These are phyloP conservation scores for Rhodofomes roseus DNA, from an alignment of 1,284 basidiomycete species.

Conservation along the genomic window DNA sequence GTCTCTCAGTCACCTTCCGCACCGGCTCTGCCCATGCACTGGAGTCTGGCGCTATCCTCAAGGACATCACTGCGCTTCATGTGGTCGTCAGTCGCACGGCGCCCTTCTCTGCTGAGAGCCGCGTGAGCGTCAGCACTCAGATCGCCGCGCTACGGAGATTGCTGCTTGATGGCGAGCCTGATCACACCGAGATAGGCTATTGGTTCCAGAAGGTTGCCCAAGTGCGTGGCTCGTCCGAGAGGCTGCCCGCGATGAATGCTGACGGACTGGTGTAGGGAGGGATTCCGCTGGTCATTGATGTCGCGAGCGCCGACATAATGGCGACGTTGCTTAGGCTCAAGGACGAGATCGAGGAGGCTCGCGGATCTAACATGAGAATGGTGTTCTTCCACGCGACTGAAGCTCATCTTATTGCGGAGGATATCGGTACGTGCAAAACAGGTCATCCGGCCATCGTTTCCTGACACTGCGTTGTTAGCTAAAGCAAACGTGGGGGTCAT, in stretches of 20 bases:
- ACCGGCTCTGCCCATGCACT: slow-evolving; percentile 61
- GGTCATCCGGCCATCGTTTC: no score
- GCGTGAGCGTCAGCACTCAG: slow-evolving; percentile 45
- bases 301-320: slow-evolving; percentile 50
- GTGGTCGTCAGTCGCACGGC: slow-evolving; percentile 49
- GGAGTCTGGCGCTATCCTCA: slow-evolving; percentile 61
- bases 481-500: slow-evolving; percentile 50
- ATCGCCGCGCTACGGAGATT: slow-evolving; percentile 49
- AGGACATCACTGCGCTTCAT: slow-evolving; percentile 71
- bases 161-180: slow-evolving; percentile 44
- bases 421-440: slow-evolving; percentile 40
- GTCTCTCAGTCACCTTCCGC: slow-evolving; percentile 48
- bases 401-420: slow-evolving; percentile 68
- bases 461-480: no score
- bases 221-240: slow-evolving; percentile 31
- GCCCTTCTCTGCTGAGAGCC: slow-evolving; percentile 29
- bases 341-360: slow-evolving; percentile 62
- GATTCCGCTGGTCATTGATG: slow-evolving; percentile 49
- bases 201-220: slow-evolving; percentile 58
- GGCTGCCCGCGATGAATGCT: background rate
- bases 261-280: slow-evolving; percentile 18
- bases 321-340: slow-evolving; percentile 73
- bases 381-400: slow-evolving; percentile 75
- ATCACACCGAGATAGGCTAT: slow-evolving; percentile 31
- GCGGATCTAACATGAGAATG: slow-evolving; percentile 53